Base-by-base conservation (phyloP, 2,329 filamentous ascomycete species). In the Trichoderma asperellum region DNA sequence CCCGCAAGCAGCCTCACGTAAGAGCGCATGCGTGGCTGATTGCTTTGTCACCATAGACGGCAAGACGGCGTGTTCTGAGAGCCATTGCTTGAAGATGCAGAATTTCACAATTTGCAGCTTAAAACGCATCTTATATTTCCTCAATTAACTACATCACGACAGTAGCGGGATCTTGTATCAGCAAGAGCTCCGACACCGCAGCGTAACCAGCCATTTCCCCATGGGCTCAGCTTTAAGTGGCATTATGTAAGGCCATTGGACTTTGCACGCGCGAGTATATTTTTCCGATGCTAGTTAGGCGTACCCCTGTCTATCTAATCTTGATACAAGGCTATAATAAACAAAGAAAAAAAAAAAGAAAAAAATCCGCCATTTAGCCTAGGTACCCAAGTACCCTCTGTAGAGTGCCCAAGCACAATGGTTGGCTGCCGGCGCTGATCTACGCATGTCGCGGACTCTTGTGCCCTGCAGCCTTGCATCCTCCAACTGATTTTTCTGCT, bases 401-500 rank as follows among this genome's bases (percentile, higher is more conserved):
- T n/a, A 43, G 40, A 43, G 61, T 55, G 37, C 49, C 32, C 21
- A 64, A 64, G 61, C 53, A 37, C 53, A 47, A n/a, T 49, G 47
- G n/a, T 49, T 49, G 21, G 47, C 52, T 35, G 37, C 21, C 35
- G 40, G 40, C 29, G 55, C 55, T 52, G 53, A 66, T 67, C 55
- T 40, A 67, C 63, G 63, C 55, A 66, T 55, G 55, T 67, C 63
- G 55, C 63, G 63, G 59, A 32, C 63, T 52, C 40, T 67, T 55
- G 63, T 56, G 63, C 55, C 55, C 57, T 49, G 29, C 63, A 67
- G 63, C 63, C 63, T 67, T 67, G 63, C 63, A 67, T 67, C 53
- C 18, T n/a, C 34, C 63, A 24, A 29, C 63, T 52, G 63, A 27
- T 21, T 59, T 58, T n/a, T 57, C 49, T 37, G 32, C 63, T 24